A percentile compares a stretch with the other conserved stretches of the same genome.
These are phyloP conservation scores for Phytophthora europaea DNA, from an alignment of 352 stramenopile genomes.

Conservation along the genomic window DNA sequence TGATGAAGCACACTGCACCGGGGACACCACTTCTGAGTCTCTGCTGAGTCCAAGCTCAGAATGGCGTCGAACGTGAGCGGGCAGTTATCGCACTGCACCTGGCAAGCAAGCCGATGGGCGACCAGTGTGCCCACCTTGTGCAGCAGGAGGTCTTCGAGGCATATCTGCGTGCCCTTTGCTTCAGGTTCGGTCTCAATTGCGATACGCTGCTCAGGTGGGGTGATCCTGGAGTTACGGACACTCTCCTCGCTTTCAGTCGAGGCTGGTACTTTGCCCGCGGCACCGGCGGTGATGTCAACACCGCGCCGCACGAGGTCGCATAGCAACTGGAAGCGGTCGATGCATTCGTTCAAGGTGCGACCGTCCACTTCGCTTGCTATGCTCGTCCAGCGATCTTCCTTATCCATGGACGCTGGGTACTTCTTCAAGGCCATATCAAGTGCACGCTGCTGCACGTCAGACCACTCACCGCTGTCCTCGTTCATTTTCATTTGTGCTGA, in stretches of 20 bases:
- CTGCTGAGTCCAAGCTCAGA: slow-evolving; percentile 49
- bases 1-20: slow-evolving; percentile 73
- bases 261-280: neutral
- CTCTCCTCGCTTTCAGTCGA: slow-evolving; percentile 19
- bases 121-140: slow-evolving; percentile 75
- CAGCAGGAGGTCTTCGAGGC: slow-evolving; percentile 74
- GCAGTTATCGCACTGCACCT: slow-evolving; percentile 74
- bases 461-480: slow-evolving; percentile 53
- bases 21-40: slow-evolving; percentile 75
- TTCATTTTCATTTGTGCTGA: neutral
- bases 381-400: slow-evolving; percentile 66
- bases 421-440: slow-evolving; percentile 73
- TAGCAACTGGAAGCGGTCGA: slow-evolving; percentile 76
- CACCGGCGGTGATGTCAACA: slow-evolving; percentile 6
- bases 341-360: slow-evolving; percentile 77
- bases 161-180: slow-evolving; percentile 51
- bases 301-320: slow-evolving; percentile 51
- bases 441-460: slow-evolving; percentile 57
- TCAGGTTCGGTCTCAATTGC: slow-evolving; percentile 64
- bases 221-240: slow-evolving; percentile 52
- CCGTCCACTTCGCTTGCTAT: slow-evolving; percentile 69
- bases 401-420: slow-evolving; percentile 72
- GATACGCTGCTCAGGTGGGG: slow-evolving; percentile 44
- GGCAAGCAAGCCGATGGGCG: slow-evolving; percentile 58
- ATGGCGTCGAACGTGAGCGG: slow-evolving; percentile 67